Conservation (phyloP, 2,329 filamentous ascomycete genomes). For the Epichloe sibirici region DNA sequence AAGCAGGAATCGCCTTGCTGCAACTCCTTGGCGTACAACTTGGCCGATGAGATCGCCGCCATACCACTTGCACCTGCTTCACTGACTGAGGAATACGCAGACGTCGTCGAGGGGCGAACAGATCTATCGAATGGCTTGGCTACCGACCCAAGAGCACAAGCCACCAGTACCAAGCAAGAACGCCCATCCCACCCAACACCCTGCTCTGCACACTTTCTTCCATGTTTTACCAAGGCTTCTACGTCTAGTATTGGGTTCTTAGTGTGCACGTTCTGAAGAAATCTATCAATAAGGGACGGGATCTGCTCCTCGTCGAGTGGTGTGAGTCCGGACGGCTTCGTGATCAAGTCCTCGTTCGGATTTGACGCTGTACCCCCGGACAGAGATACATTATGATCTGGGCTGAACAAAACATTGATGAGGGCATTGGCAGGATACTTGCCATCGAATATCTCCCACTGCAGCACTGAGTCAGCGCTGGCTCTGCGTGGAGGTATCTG, state of each 20-base stretch:
- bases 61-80: background rate
- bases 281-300: constrained; percentile 12
- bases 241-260: constrained; percentile 16
- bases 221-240: constrained; percentile 11
- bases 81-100: background rate
- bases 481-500: constrained; percentile 12
- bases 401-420: constrained; percentile 8
- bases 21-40: constrained; percentile 5
- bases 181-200: constrained; percentile 15
- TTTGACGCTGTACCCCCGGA: background rate
- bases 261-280: constrained; percentile 14
- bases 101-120: background rate
- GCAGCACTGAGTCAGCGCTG: constrained; percentile 10
- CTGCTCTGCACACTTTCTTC: constrained; percentile 11
- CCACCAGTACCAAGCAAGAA: constrained; percentile 14
- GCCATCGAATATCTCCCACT: constrained; percentile 10
- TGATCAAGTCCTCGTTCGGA: constrained; percentile 4
- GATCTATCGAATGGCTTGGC: constrained; percentile 11
- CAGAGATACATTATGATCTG: constrained; percentile 1
- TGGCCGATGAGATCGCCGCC: constrained; percentile 6
- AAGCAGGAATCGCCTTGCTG: constrained; percentile 11
- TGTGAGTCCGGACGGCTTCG: constrained; percentile 3
- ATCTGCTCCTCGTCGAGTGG: constrained; percentile 13
- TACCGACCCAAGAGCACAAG: constrained; percentile 12
- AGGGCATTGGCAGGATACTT: constrained; percentile 9